A percentile compares a stretch with the other conserved stretches of the same genome.
Evolutionary conservation across 2,329 filamentous ascomycete genomes (phyloP).

Genomic region (Ophiostoma ips): DNA sequence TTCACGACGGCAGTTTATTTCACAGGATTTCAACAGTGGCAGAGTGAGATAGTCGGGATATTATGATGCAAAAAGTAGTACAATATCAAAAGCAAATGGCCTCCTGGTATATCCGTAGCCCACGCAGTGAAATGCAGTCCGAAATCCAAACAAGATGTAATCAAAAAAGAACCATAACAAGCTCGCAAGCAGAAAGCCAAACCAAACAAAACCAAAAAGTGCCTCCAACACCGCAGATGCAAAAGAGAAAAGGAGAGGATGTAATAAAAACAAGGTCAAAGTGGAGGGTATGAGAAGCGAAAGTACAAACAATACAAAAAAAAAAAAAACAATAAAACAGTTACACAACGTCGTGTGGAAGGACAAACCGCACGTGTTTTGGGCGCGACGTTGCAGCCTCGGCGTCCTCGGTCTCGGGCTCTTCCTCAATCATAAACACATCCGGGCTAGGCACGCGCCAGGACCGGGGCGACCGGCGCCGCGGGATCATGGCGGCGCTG

Average conservation of each 20-base stretch:
- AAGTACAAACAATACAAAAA: neutral
- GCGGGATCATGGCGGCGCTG: constrained; percentile 1
- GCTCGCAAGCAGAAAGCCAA: no score
- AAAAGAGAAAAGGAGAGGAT: neutral
- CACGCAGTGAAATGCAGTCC: neutral
- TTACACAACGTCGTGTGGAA: constrained; percentile 1
- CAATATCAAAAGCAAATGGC: neutral
- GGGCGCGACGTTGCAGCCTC: neutral
- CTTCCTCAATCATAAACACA: constrained; percentile 46
- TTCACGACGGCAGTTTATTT: no score
- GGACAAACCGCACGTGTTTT: constrained; percentile 19
- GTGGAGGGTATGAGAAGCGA: neutral
- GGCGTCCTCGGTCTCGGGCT: constrained; percentile 21
- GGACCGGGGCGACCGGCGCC: constrained; percentile 29
- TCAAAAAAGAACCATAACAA: neutral
- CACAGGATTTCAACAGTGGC: no score
- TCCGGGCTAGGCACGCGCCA: constrained; percentile 46
- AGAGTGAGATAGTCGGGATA: neutral
- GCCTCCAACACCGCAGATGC: neutral
- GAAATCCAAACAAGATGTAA: neutral
- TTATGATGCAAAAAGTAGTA: neutral
- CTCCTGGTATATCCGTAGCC: neutral
- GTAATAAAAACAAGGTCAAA: neutral
- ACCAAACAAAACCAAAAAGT: neutral
- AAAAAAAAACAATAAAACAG: neutral